phyloP scores from a whole-genome alignment of 306 rosid genomes.

The Sechiopsis laciniata region DNA sequence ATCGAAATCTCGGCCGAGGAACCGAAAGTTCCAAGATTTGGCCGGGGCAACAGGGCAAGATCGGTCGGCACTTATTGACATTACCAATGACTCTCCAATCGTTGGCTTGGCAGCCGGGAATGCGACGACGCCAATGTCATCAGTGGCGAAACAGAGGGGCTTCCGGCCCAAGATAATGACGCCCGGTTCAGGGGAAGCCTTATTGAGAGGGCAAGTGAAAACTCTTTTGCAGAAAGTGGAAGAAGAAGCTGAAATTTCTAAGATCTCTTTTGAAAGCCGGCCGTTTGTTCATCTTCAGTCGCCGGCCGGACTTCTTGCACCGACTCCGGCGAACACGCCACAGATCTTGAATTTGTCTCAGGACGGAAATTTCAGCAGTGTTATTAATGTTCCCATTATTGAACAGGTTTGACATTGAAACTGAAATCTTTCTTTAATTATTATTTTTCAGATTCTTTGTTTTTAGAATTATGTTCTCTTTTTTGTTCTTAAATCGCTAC shows the following conservation, averaged over 20 bases:
- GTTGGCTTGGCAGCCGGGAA: constrained; percentile 63
- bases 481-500: too few species aligned
- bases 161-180: constrained; percentile 45
- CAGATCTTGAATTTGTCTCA: constrained; percentile 41
- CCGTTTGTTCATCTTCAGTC: constrained; percentile 47
- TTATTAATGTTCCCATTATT: too few species aligned
- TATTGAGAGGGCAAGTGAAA: constrained; percentile 90
- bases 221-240: constrained; percentile 83
- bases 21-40: constrained; percentile 32
- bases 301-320: constrained; percentile 57
- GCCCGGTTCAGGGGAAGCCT: constrained; percentile 88
- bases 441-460: neutral
- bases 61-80: constrained; percentile 56
- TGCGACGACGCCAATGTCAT: constrained; percentile 52
- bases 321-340: constrained; percentile 87
- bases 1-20: constrained; percentile 45
- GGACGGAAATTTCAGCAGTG: constrained; percentile 11
- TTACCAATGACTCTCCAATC: constrained; percentile 88
- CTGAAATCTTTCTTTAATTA: neutral
- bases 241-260: constrained; percentile 77
- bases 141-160: constrained; percentile 38
- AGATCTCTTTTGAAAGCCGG: constrained; percentile 45
- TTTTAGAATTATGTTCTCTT: neutral
- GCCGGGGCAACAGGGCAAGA: constrained; percentile 35
- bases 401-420: constrained; percentile 35